phyloP scores from a whole-genome alignment of 495 filamentous ascomycete genomes.

The Achaetomiella virescens region DNA sequence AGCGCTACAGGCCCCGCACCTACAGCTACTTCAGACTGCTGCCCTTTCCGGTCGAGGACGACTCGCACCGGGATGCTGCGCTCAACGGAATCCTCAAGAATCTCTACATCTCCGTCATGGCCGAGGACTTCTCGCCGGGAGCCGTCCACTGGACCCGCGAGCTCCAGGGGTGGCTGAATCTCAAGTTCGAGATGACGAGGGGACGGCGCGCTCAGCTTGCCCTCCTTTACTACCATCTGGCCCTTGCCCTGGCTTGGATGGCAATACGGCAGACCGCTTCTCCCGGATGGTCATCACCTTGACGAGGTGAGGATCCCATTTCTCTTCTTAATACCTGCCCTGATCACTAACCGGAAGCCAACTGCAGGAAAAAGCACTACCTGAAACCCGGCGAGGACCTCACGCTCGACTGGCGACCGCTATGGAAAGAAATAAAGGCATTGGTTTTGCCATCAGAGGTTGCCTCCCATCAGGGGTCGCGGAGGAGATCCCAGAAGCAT shows the following conservation, averaged over 20 bases:
- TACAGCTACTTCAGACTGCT: constrained; percentile 87
- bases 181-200: constrained; percentile 93
- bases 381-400: constrained; percentile 83
- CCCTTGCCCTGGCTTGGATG: constrained; percentile 83
- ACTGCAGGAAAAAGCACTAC: constrained; percentile 82
- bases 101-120: constrained; percentile 82
- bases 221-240: constrained; percentile 88
- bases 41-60: constrained; percentile 78
- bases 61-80: constrained; percentile 62
- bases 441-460: constrained; percentile 81
- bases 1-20: constrained; percentile 77
- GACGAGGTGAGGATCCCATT: constrained; percentile 60
- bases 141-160: constrained; percentile 97
- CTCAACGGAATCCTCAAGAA: constrained; percentile 82
- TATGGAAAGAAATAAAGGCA: constrained; percentile 85
- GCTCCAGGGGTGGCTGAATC: constrained; percentile 85
- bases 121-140: constrained; percentile 89
- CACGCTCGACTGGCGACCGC: constrained; percentile 82
- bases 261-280: constrained; percentile 77
- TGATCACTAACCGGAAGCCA: constrained; percentile 24
- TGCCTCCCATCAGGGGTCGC: constrained; percentile 42
- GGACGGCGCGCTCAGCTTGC: constrained; percentile 76
- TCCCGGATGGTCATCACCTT: constrained; percentile 92
- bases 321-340: not conserved
- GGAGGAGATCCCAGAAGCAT: constrained; percentile 42